Evolutionary conservation across 176 grass and related monocot genomes (phyloP).

Genomic region (Aegilops bicornis): DNA sequence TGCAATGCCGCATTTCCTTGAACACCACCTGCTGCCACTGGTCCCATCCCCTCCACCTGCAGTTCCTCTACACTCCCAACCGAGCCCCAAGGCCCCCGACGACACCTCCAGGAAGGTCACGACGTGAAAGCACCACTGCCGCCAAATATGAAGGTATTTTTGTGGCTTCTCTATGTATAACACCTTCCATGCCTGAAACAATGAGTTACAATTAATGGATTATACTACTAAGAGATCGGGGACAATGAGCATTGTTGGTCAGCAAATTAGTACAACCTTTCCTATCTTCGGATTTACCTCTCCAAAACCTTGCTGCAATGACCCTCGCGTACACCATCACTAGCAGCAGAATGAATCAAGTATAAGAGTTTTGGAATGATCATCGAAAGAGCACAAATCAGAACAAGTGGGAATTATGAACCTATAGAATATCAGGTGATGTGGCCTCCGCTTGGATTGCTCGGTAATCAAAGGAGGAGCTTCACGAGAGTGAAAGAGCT

Average conservation of each 20-base stretch:
- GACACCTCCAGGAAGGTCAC: no score
- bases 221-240: not conserved
- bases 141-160: no score
- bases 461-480: no score
- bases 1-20: no score
- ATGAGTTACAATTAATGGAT: not conserved
- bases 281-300: slow-evolving; percentile 62
- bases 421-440: slow-evolving; percentile 40
- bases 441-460: slow-evolving; percentile 25
- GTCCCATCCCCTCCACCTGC: no score
- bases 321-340: slow-evolving; percentile 75
- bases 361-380: not conserved
- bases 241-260: not conserved
- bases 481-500: no score
- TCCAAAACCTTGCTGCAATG: slow-evolving; percentile 63
- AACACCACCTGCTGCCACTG: no score
- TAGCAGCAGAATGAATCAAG: not conserved
- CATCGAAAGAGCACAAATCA: not conserved
- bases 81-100: no score
- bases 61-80: no score
- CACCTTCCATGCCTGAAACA: slow-evolving; percentile 57
- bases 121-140: no score
- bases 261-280: slow-evolving; percentile 34
- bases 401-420: slow-evolving; percentile 29
- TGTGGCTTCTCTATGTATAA: slow-evolving; percentile 26